phyloP scores from a whole-genome alignment of 208 protist species.

The Trichomonas vaginalis region DNA sequence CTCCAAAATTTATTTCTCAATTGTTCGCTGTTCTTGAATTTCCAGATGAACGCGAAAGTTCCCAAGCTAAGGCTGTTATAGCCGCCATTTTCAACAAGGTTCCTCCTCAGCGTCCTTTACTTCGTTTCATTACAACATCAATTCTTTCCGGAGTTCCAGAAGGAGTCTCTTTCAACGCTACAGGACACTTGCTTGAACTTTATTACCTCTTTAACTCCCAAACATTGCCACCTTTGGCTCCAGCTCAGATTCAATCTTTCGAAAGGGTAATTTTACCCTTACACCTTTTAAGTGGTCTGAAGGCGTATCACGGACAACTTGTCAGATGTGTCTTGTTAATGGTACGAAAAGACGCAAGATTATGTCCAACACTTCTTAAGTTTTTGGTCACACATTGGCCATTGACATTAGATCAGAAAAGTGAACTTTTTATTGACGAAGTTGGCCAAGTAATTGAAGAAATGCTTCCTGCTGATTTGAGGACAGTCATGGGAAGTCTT shows the following conservation, averaged over 20 bases:
- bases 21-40: neutral
- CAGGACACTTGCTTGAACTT: neutral
- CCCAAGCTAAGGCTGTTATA: neutral
- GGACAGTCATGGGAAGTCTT: neutral
- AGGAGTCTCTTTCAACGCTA: neutral
- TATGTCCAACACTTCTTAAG: neutral
- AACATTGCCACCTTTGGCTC: neutral
- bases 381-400: neutral
- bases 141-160: neutral
- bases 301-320: neutral
- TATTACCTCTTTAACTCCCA: neutral
- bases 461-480: neutral
- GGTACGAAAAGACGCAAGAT: neutral
- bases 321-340: neutral
- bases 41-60: neutral
- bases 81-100: neutral
- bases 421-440: neutral
- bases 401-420: slow-evolving; percentile 8
- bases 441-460: neutral
- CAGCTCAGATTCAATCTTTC: neutral
- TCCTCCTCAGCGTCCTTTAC: neutral
- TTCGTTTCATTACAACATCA: neutral
- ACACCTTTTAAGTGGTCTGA: neutral
- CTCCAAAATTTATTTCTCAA: neutral
- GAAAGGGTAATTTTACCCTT: neutral